Base-by-base conservation (phyloP, 306 rosid species). In the Rosa chinensis region DNA sequence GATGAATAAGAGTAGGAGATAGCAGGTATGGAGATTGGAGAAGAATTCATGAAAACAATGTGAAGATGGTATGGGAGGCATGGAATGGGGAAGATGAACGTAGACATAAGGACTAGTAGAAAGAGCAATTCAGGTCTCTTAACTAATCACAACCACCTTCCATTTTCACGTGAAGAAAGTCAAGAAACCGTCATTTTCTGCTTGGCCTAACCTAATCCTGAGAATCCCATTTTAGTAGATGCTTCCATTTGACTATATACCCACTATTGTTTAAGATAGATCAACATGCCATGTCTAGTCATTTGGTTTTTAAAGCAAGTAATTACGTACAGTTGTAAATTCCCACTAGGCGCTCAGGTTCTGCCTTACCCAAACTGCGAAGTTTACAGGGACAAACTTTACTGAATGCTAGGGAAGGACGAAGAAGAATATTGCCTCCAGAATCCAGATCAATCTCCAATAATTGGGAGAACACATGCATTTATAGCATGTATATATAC, bases 181-280 rank as follows among this genome's bases (percentile, higher is more conserved):
- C 90, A 82, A 64, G 85, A 73, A 66, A 23, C 44, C 53, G 82
- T 79, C 93, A 74, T 83, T 84, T 89, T 87, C 84, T 84, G 78
- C 70, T 81, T 89, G 91, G 87, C 84, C 72, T 78, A 80, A 66
- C 79, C 66, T 75, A 45, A 76, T 68, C 71, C 56, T 44, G 63
- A 39, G 73, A 74, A 73, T 62, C 47, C 78, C 79, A 73, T 49
- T 21, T 72, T 50, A 4, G 16, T 43, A 39, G 13, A 42, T 56
- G 39, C 42, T 63, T 55, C 78, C 56, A 52, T 16, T 52, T 37
- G 61, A 10, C 32, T 59, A 2, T 62, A 16, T 62, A 62, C 68
- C 42, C n/a, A 28, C 40, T 6, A 66, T 66, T 7, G 45, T 8
- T 64, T 18, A 16, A 35, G 70, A 64, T 32, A 62, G 40, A 62